phyloP scores from a whole-genome alignment of 805 yeast genomes.

The Barnettozyma salicaria region DNA sequence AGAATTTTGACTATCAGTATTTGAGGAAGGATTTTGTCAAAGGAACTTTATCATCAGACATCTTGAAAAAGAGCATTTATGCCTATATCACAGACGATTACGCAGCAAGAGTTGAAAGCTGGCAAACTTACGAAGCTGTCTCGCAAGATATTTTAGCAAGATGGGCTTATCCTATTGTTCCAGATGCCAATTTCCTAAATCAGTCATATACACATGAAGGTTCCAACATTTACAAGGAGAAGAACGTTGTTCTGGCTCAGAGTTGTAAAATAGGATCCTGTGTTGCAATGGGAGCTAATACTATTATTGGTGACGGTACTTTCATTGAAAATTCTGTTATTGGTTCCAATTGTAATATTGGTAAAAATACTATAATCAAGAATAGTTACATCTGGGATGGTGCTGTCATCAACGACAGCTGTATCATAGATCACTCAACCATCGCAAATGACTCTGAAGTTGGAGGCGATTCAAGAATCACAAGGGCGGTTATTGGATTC shows the following conservation, averaged over 20 bases:
- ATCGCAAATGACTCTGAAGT: conserved; percentile 62
- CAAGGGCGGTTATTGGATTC: conserved; percentile 76
- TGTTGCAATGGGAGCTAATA: conserved; percentile 75
- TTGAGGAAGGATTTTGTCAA: conserved; percentile 82
- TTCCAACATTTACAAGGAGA: conserved; percentile 85
- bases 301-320: conserved; percentile 74
- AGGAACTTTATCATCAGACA: conserved; percentile 86
- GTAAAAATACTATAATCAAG: conserved; percentile 61
- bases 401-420: conserved; percentile 62
- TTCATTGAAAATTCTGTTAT: conserved; percentile 62
- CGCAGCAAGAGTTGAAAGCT: conserved; percentile 92
- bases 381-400: conserved; percentile 88
- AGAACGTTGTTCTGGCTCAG: conserved; percentile 84
- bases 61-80: conserved; percentile 84
- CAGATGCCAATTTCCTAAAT: conserved; percentile 72
- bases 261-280: conserved; percentile 79
- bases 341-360: conserved; percentile 83
- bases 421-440: conserved; percentile 53
- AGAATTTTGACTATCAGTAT: conserved; percentile 89
- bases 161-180: conserved; percentile 88
- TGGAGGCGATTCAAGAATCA: conserved; percentile 44
- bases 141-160: conserved; percentile 86
- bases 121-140: conserved; percentile 89
- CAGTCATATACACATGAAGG: conserved; percentile 76
- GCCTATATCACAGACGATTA: conserved; percentile 75